Conservation (phyloP, 2,329 filamentous ascomycete species). For the Cladophialophora yegresii region DNA sequence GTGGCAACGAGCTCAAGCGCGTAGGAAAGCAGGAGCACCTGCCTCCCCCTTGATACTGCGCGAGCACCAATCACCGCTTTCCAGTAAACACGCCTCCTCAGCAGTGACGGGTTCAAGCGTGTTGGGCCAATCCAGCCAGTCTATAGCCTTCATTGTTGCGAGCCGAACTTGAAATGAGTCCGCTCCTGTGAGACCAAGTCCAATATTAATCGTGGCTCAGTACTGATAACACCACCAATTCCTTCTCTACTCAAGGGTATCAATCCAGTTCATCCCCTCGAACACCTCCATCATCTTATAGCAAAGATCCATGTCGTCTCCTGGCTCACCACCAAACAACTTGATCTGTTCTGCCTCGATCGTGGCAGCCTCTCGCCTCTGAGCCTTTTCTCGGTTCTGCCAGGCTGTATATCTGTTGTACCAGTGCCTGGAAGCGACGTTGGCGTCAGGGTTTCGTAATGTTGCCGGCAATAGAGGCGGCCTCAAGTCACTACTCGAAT, state of each 20-base stretch:
- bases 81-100: slow-evolving; percentile 18
- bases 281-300: slow-evolving; percentile 55
- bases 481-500: slow-evolving; percentile 1
- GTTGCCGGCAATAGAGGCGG: slow-evolving; percentile 35
- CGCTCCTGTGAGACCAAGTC: slow-evolving; percentile 26
- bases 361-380: slow-evolving; percentile 38
- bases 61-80: slow-evolving; percentile 29
- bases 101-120: slow-evolving; percentile 30
- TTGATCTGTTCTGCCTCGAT: slow-evolving; percentile 49
- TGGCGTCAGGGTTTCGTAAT: slow-evolving; percentile 33
- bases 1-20: slow-evolving; percentile 32
- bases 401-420: slow-evolving; percentile 47
- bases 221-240: background rate
- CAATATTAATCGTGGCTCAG: background rate
- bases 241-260: slow-evolving; percentile 35
- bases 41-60: slow-evolving; percentile 8
- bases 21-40: slow-evolving; percentile 10
- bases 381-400: slow-evolving; percentile 43
- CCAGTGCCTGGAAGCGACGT: slow-evolving; percentile 44
- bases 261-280: slow-evolving; percentile 52
- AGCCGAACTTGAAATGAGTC: slow-evolving; percentile 27
- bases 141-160: slow-evolving; percentile 31
- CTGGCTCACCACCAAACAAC: slow-evolving; percentile 37
- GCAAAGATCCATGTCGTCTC: slow-evolving; percentile 43
- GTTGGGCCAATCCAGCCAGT: slow-evolving; percentile 24